Percentiles rank a stretch among this genome's conserved stretches.
Conservation (phyloP, 768 basidiomycete species). For the Coprinopsis cinerea region DNA sequence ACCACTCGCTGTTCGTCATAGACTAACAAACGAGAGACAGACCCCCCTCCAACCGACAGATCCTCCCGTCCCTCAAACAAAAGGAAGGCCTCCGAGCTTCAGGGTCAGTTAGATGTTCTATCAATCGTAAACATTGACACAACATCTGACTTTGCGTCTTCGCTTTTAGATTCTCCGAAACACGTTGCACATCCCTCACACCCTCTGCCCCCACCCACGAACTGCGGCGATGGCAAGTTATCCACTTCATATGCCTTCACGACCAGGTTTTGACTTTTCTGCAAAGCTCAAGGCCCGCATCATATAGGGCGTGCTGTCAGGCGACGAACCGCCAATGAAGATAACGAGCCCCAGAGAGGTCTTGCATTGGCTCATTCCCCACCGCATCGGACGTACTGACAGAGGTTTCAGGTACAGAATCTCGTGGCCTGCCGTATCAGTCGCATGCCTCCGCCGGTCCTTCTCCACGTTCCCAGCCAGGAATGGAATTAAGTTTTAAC, state of each 20-base stretch:
- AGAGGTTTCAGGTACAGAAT: conserved; percentile 5
- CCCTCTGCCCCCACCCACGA: conserved; percentile 7
- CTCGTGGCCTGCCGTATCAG: conserved; percentile 6
- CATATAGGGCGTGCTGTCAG: neutral
- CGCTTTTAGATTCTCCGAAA: conserved; percentile 1
- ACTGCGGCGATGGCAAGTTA: neutral
- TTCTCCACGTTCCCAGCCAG: neutral
- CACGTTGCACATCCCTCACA: conserved; percentile 7
- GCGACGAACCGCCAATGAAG: neutral
- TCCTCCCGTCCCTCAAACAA: neutral
- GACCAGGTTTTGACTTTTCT: neutral
- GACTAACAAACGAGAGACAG: neutral
- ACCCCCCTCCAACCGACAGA: neutral
- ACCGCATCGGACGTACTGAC: neutral
- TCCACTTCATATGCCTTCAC: neutral
- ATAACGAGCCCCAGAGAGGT: neutral
- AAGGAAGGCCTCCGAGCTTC: conserved; percentile 6
- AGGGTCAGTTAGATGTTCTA: neutral
- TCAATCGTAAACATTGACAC: neutral
- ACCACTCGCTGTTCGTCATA: neutral
- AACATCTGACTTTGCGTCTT: neutral
- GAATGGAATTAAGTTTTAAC: neutral
- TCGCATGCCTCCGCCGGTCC: neutral
- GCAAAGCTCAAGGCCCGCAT: neutral
- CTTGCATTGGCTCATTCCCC: neutral